Base-by-base conservation (phyloP, 2,329 filamentous ascomycete species). In the Bipolaris oryzae region DNA sequence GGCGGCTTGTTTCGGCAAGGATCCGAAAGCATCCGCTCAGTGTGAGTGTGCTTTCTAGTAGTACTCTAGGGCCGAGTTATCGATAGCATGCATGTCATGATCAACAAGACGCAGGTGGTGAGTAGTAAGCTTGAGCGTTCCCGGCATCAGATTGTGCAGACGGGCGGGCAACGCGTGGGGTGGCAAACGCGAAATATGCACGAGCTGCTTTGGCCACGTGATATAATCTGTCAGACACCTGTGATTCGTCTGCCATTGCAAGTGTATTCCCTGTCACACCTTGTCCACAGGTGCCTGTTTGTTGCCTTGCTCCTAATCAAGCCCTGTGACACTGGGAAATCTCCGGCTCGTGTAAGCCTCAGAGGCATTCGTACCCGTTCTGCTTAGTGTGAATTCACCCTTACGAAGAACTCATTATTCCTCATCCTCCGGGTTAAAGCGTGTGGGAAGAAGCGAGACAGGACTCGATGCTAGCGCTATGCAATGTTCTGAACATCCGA, bases 21-120 rank as follows among this genome's bases (percentile, higher is more conserved):
- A 53, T 60, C 59, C 59, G 59, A 52, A 37, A 25, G 51, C 59
- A 60, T 62, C 59, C 59, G 25, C 43, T 35, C 20, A 33, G 42
- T 34, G 37, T 34, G 37, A 33, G 38, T 31, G 37, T 38, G 37
- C 25, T 37, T 21, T 23, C 23, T 34, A 39, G 20, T 33, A 37
- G 21, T 21, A 21, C 18, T 31, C 28, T 31, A 31, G 28, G 20
- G 41, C 43, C 33, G 52, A 35, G 18, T 10, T 42, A n/a, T 48
- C 47, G 28, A 31, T 31, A 13, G 39, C 37, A 58, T 23, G 33
- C 31, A 49, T 56, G 59, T 53, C 59, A 55, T 59, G 34, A 56
- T 57, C 20, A 45, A 21, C 28, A 54, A 39, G 16, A 38, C 28
- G 25, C 25, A 42, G 28, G n/a, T 33, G 20, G 56, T 28, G 31